Conservation (phyloP, 805 yeast genomes). For the Wickerhamiella alocasiicola region DNA sequence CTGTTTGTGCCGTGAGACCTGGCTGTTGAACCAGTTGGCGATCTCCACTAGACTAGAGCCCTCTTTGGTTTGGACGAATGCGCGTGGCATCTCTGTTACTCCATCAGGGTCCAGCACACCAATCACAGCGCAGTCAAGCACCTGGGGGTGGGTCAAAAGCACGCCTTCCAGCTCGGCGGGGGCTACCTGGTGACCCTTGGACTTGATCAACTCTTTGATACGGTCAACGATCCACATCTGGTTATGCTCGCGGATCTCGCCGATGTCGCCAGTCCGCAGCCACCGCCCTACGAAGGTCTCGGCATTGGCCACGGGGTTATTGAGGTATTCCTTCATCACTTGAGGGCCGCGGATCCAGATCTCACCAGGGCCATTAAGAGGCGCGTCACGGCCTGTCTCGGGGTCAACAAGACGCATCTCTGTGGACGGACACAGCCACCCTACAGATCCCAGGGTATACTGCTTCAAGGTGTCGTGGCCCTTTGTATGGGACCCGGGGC, state of each 20-base stretch:
- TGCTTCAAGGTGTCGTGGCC: neutral
- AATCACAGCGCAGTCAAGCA: constrained; percentile 78
- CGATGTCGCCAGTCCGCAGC: constrained; percentile 47
- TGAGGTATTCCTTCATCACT: constrained; percentile 37
- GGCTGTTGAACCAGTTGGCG: constrained; percentile 24
- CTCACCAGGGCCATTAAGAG: constrained; percentile 38
- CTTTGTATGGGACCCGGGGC: constrained; percentile 1
- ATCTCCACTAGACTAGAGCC: constrained; percentile 16
- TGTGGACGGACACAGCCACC: constrained; percentile 30
- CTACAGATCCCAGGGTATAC: constrained; percentile 37
- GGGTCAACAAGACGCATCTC: constrained; percentile 36
- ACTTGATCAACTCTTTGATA: constrained; percentile 52
- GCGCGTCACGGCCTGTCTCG: constrained; percentile 30
- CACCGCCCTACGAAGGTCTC: constrained; percentile 42
- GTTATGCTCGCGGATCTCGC: constrained; percentile 31
- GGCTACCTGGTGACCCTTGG: constrained; percentile 72
- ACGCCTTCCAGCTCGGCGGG: constrained; percentile 90
- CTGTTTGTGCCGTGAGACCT: constrained; percentile 27
- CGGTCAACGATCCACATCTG: constrained; percentile 39
- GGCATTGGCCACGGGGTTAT: constrained; percentile 37
- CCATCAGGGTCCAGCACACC: constrained; percentile 61
- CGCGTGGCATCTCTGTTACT: constrained; percentile 45
- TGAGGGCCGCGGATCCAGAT: constrained; percentile 44
- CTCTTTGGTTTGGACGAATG: constrained; percentile 22
- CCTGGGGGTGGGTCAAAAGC: constrained; percentile 55